A percentile compares a stretch with the other conserved stretches of the same genome.
These are phyloP conservation scores for Triangularia setosa DNA, from an alignment of 2,329 filamentous ascomycete species.

Conservation along the genomic window DNA sequence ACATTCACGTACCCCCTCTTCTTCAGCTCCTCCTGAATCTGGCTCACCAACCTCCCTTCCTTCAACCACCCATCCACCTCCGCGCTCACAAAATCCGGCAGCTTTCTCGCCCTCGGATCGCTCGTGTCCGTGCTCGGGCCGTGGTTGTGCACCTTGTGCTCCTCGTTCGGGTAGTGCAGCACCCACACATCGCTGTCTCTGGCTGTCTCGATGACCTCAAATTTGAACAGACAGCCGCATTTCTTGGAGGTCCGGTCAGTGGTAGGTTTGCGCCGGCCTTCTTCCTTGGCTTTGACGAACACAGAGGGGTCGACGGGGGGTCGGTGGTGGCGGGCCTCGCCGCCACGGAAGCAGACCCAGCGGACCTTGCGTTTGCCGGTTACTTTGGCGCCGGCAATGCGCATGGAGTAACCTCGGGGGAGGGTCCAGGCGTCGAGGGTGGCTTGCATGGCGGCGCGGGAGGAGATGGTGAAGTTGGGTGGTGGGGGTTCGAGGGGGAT, in stretches of 20 bases:
- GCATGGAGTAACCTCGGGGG: constrained; percentile 37
- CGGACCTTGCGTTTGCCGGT: constrained; percentile 37
- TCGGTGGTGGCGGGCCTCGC: constrained; percentile 33
- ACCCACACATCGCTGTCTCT: constrained; percentile 35
- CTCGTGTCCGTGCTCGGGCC: constrained; percentile 33
- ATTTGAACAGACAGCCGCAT: constrained; percentile 37
- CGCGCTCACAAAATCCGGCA: constrained; percentile 30
- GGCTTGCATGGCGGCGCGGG: constrained; percentile 34
- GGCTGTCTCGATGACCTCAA: constrained; percentile 34
- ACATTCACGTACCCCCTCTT: constrained; percentile 34
- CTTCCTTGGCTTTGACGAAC: constrained; percentile 26
- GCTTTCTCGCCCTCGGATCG: constrained; percentile 35
- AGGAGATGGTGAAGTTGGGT: constrained; percentile 32
- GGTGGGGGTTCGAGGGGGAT: constrained; percentile 33
- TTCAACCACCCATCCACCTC: constrained; percentile 36
- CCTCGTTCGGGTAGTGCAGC: constrained; percentile 37
- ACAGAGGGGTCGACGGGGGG: constrained; percentile 24
- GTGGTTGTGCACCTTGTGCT: constrained; percentile 35
- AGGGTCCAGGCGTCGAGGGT: constrained; percentile 36
- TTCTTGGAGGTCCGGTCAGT: constrained; percentile 35
- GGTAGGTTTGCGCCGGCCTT: constrained; percentile 32
- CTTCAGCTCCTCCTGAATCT: constrained; percentile 35
- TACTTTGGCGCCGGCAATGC: constrained; percentile 36
- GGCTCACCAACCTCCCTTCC: constrained; percentile 31
- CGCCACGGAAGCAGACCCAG: constrained; percentile 37